Conservation (phyloP, 2,329 filamentous ascomycete species). For the Apiospora phragmitis region DNA sequence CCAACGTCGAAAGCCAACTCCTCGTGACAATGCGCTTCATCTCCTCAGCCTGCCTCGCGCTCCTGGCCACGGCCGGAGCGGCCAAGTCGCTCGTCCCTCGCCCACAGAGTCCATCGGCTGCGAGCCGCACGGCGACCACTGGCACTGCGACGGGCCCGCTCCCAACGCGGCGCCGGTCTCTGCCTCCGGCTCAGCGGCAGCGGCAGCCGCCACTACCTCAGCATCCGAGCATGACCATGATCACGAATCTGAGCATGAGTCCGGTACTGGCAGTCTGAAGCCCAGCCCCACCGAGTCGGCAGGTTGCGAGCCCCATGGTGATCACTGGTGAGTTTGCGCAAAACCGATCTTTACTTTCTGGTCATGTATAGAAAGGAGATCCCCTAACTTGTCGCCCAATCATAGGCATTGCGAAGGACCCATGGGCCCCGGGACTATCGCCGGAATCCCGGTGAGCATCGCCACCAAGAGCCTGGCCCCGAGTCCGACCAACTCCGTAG, state of each 20-base stretch:
- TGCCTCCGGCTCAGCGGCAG: not conserved
- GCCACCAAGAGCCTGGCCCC: slow-evolving; percentile 10
- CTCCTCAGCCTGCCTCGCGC: slow-evolving; percentile 12
- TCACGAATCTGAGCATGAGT: slow-evolving; percentile 17
- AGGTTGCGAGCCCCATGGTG: slow-evolving; percentile 38
- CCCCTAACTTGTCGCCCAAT: not conserved
- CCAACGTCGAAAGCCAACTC: not conserved
- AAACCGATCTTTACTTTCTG: not conserved
- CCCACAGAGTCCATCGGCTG: slow-evolving; percentile 34
- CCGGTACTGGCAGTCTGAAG: slow-evolving; percentile 24
- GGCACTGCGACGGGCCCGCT: slow-evolving; percentile 24
- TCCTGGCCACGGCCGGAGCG: slow-evolving; percentile 16
- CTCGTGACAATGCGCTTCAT: slow-evolving; percentile 18
- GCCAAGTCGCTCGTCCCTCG: slow-evolving; percentile 15
- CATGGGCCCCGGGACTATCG: slow-evolving; percentile 4
- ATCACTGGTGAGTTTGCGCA: slow-evolving; percentile 35
- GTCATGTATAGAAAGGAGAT: not conserved
- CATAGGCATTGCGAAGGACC: slow-evolving; percentile 25
- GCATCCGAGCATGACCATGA: slow-evolving; percentile 10
- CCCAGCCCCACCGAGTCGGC: slow-evolving; percentile 37
- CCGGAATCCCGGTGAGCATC: not conserved
- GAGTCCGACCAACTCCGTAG: slow-evolving; percentile 15
- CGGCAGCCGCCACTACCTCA: slow-evolving; percentile 8
- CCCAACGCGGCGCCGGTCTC: slow-evolving; percentile 4
- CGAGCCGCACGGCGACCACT: slow-evolving; percentile 41